Evolutionary conservation across 106 monocot species (phyloP).

Genomic region (Dioscorea dumetorum): DNA sequence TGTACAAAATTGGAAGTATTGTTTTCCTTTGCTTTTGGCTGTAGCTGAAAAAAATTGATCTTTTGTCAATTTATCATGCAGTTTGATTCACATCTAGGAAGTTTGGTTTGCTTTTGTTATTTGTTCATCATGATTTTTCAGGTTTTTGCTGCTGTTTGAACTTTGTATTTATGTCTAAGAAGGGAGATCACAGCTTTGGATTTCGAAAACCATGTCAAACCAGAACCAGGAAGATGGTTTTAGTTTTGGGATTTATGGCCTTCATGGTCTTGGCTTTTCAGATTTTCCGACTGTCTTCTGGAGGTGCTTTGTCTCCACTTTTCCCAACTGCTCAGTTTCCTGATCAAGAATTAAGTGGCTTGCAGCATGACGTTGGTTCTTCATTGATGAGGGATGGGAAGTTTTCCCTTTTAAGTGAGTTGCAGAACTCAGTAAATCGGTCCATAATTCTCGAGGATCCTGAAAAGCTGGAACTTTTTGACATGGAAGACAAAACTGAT

Average conservation of each 20-base stretch:
- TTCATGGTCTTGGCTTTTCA: slow-evolving; percentile 28
- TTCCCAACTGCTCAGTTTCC: slow-evolving; percentile 1
- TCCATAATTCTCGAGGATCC: background rate
- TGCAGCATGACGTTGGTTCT: background rate
- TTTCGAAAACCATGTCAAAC: background rate
- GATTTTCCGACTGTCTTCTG: slow-evolving; percentile 26
- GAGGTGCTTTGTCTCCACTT: background rate
- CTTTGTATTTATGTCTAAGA: too few relatives aligned
- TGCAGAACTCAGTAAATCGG: slow-evolving; percentile 1
- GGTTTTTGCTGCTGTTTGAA: too few relatives aligned
- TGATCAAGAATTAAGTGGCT: background rate
- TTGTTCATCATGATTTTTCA: too few relatives aligned
- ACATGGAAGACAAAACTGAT: background rate
- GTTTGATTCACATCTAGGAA: too few relatives aligned
- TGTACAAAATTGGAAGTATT: too few relatives aligned
- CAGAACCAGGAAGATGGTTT: slow-evolving; percentile 14
- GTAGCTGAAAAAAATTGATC: too few relatives aligned
- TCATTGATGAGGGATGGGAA: slow-evolving; percentile 15
- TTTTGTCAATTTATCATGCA: too few relatives aligned
- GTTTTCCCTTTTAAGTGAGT: slow-evolving; percentile 25
- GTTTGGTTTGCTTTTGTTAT: too few relatives aligned
- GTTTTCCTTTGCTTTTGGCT: too few relatives aligned
- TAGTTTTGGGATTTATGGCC: slow-evolving; percentile 27
- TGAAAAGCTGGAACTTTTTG: background rate
- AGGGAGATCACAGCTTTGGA: too few relatives aligned